phyloP scores from a whole-genome alignment of 306 rosid genomes.

The Leucaena leucocephala region DNA sequence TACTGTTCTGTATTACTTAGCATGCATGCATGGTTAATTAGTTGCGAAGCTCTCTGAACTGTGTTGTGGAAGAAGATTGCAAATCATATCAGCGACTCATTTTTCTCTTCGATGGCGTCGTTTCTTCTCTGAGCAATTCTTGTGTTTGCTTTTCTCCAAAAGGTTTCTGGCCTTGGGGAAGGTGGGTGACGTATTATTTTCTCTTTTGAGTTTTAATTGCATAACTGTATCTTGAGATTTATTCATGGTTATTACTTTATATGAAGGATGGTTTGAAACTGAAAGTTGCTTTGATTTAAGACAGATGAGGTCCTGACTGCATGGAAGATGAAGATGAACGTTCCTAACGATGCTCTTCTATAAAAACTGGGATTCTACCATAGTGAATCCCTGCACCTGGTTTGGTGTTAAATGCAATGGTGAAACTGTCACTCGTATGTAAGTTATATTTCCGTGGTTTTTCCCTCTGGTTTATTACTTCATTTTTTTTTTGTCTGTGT shows the following conservation, averaged over 20 bases:
- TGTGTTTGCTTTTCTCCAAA: not conserved
- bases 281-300: not conserved
- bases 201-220: not conserved
- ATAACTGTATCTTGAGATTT: no score
- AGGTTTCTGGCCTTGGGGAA: not conserved
- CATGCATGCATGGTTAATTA: not conserved
- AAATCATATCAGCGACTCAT: not conserved
- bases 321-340: not conserved
- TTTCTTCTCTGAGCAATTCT: not conserved
- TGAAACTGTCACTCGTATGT: not conserved
- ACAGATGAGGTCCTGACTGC: not conserved
- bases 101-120: not conserved
- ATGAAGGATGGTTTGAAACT: not conserved
- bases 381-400: slow-evolving; percentile 6
- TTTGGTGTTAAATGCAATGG: not conserved
- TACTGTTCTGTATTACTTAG: not conserved
- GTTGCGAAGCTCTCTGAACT: not conserved
- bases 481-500: no score
- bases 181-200: not conserved
- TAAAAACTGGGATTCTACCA: not conserved
- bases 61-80: not conserved
- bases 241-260: not conserved
- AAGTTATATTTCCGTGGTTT: not conserved
- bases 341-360: not conserved
- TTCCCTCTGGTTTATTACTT: not conserved